Conservation (phyloP, 495 filamentous ascomycete species). For the Tuber magnatum region DNA sequence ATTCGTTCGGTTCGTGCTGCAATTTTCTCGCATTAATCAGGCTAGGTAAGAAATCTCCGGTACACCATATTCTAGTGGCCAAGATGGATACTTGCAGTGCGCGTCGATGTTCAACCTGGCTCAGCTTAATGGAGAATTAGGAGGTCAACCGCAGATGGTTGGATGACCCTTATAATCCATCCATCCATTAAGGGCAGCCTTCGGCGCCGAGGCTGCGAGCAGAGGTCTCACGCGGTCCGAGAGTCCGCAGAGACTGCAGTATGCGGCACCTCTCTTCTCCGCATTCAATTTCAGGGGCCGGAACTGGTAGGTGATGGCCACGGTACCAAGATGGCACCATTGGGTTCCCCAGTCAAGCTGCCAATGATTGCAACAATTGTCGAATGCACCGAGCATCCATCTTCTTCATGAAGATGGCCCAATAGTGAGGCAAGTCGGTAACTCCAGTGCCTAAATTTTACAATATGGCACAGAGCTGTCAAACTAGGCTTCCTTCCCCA, state of each 20-base stretch:
- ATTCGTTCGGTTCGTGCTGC: conserved; percentile 24
- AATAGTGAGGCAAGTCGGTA: not conserved
- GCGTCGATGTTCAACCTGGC: conserved; percentile 25
- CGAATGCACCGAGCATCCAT: not conserved
- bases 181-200: not conserved
- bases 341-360: not conserved
- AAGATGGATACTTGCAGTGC: not conserved
- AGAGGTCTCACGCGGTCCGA: conserved; percentile 1
- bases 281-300: not conserved
- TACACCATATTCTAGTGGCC: not conserved
- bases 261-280: not conserved
- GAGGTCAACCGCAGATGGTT: conserved; percentile 25
- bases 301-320: not conserved
- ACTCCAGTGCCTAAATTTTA: not conserved
- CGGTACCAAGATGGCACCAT: not conserved
- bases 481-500: not conserved
- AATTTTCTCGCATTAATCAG: conserved; percentile 19
- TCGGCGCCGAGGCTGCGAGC: not conserved
- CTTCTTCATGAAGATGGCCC: not conserved
- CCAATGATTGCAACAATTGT: not conserved
- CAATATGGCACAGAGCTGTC: not conserved
- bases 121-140: conserved; percentile 15
- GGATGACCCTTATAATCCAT: conserved; percentile 4
- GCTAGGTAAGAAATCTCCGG: not conserved
- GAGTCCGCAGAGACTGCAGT: not conserved